Evolutionary conservation across 1,284 basidiomycete genomes (phyloP).

Genomic region (Cryptococcus jaspeensis): DNA sequence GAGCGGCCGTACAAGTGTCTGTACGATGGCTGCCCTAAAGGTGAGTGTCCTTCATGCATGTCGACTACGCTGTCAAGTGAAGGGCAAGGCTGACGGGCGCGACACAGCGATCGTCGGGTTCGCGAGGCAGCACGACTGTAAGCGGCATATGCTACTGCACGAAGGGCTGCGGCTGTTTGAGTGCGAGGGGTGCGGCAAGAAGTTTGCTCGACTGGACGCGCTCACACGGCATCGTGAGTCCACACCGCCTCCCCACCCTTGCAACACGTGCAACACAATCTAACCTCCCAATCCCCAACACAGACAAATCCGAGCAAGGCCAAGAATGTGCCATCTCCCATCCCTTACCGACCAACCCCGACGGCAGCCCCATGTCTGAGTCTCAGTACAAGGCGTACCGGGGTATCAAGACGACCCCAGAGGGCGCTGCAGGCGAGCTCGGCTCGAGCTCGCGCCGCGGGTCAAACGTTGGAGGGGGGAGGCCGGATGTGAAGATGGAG

Average conservation of each 20-base stretch:
- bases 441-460: background rate
- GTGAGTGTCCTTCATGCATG: slow-evolving; percentile 14
- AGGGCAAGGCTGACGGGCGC: background rate
- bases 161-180: slow-evolving; percentile 79
- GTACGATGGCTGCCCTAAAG: slow-evolving; percentile 89
- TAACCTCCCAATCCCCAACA: too few species aligned
- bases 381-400: slow-evolving; percentile 49
- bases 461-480: background rate
- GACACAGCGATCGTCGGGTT: slow-evolving; percentile 57
- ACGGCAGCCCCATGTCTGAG: slow-evolving; percentile 49
- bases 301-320: slow-evolving; percentile 52
- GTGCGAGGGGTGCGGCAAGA: slow-evolving; percentile 89
- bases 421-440: background rate
- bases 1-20: slow-evolving; percentile 90
- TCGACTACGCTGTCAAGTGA: background rate
- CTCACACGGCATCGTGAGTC: slow-evolving; percentile 73
- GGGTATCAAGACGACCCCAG: slow-evolving; percentile 17
- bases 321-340: slow-evolving; percentile 50
- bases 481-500: background rate
- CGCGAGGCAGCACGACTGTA: slow-evolving; percentile 94
- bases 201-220: slow-evolving; percentile 89
- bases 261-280: too few species aligned
- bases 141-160: slow-evolving; percentile 86
- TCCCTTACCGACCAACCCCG: slow-evolving; percentile 49
- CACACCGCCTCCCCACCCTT: slow-evolving; percentile 1